These are phyloP conservation scores for Salisapilia sapeloensis DNA, from an alignment of 352 stramenopile genomes.

Conservation along the genomic window DNA sequence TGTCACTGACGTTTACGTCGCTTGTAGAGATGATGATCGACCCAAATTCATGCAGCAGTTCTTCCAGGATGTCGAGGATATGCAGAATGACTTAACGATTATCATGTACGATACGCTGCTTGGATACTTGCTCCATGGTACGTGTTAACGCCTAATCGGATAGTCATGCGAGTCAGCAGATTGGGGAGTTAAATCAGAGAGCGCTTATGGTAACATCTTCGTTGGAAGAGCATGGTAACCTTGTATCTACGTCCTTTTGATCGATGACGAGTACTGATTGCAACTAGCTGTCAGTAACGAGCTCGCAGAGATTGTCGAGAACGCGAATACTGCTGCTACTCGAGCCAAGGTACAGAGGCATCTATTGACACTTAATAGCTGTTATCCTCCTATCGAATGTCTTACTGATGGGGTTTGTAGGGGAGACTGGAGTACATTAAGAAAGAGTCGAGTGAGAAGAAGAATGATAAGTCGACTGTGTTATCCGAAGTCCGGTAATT, in stretches of 20 bases:
- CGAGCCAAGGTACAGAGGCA: slow-evolving; percentile 57
- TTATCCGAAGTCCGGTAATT: slow-evolving; percentile 43
- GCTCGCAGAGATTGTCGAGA: slow-evolving; percentile 82
- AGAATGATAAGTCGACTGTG: slow-evolving; percentile 75
- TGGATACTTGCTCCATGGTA: not conserved
- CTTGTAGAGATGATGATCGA: slow-evolving; percentile 6
- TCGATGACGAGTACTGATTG: not conserved
- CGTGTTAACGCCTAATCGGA: not conserved
- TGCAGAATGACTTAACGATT: slow-evolving; percentile 86
- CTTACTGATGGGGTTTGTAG: not conserved
- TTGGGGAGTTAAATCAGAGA: slow-evolving; percentile 87
- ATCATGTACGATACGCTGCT: slow-evolving; percentile 35
- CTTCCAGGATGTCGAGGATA: slow-evolving; percentile 90
- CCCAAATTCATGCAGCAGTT: slow-evolving; percentile 91
- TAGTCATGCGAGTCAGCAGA: slow-evolving; percentile 67
- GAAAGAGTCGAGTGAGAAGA: slow-evolving; percentile 89
- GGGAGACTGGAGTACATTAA: slow-evolving; percentile 78
- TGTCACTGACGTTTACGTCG: not conserved
- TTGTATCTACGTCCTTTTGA: not conserved
- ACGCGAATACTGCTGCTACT: slow-evolving; percentile 85
- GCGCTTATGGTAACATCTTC: slow-evolving; percentile 88
- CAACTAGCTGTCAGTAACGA: slow-evolving; percentile 74
- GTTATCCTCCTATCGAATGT: not conserved
- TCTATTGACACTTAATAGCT: not conserved
- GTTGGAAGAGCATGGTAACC: slow-evolving; percentile 69